Base-by-base conservation (phyloP, 1,139 yeast species). In the Candida sp. region DNA sequence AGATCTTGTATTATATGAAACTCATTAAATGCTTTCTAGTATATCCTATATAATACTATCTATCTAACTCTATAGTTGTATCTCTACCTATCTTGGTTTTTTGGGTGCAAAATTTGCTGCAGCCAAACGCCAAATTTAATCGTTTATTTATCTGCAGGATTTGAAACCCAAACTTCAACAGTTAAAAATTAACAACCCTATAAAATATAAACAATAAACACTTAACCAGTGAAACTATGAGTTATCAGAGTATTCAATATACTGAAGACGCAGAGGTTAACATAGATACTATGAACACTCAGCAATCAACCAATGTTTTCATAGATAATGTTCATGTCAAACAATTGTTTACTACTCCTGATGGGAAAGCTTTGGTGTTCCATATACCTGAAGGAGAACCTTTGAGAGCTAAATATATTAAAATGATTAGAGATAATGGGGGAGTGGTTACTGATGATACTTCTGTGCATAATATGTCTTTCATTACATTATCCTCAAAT, bases 351-450 rank as follows among this genome's bases (percentile, higher is more conserved):
- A 37, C 39, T 11, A 37, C 34, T 35, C 37, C 34, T 5, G 46
- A 45, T 23, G 56, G 57, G 2, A 43, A 48, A 6, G 53, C 66
- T 22, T 44, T 64, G 47, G 43, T 54, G 15, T 64, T 66, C 42
- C 56, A 51, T 37, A 56, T 66, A 32, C 60, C 62, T 3, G 36
- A 39, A 8, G 49, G 48, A 23, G 69, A 63, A 39, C 58, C 61
- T 4, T 48, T 54, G 11, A 49, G 61, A 34, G 47, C 53, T 11
- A 51, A 55, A 30, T 64, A 57, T 44, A 52, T 49, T 25, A 45
- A 48, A 4, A 42, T 58, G 34, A 64, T 70, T 27, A 57, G 52
- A 30, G 45, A 45, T n/a, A 48, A 66, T 50, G 75, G 75, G 6
- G 75, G 75, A 1, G 45, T 55, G 12, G 52, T 66, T 4, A 56